Evolutionary conservation across 2,329 filamentous ascomycete genomes (phyloP).

Genomic region (Aquanectria penicillioides): DNA sequence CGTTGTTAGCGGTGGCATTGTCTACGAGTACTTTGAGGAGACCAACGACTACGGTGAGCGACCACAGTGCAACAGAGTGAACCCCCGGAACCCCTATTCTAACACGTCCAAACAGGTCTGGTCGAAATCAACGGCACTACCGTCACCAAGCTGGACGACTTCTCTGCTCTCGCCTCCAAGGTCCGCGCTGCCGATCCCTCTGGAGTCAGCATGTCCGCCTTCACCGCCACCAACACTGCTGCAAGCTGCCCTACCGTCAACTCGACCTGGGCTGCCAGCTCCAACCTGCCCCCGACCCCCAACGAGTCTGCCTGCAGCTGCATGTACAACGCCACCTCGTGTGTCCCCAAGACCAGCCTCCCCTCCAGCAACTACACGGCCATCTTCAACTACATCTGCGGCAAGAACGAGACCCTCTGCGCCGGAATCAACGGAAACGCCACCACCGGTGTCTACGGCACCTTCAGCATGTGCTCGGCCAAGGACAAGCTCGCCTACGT

Average conservation of each 20-base stretch:
- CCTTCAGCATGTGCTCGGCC: slow-evolving; percentile 79
- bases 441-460: slow-evolving; percentile 75
- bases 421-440: slow-evolving; percentile 74
- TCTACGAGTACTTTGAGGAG: slow-evolving; percentile 99
- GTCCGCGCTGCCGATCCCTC: slow-evolving; percentile 75
- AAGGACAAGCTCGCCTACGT: slow-evolving; percentile 78
- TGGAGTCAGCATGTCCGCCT: slow-evolving; percentile 71
- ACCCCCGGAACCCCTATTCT: not conserved
- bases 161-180: slow-evolving; percentile 74
- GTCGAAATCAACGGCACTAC: slow-evolving; percentile 68
- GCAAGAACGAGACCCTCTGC: slow-evolving; percentile 65
- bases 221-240: slow-evolving; percentile 77
- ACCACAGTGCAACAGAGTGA: too few species aligned
- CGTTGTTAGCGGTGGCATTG: slow-evolving; percentile 94
- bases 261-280: slow-evolving; percentile 71
- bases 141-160: slow-evolving; percentile 78
- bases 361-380: slow-evolving; percentile 67
- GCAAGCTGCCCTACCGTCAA: slow-evolving; percentile 76
- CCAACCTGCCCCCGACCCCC: slow-evolving; percentile 81
- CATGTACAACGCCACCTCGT: slow-evolving; percentile 80
- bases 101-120: slow-evolving; percentile 52
- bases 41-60: slow-evolving; percentile 80
- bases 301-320: slow-evolving; percentile 84
- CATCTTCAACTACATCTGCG: slow-evolving; percentile 83
- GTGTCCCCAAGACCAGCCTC: slow-evolving; percentile 70